Base-by-base conservation (phyloP, 2,329 filamentous ascomycete species). In the Colletotrichum truncatum region DNA sequence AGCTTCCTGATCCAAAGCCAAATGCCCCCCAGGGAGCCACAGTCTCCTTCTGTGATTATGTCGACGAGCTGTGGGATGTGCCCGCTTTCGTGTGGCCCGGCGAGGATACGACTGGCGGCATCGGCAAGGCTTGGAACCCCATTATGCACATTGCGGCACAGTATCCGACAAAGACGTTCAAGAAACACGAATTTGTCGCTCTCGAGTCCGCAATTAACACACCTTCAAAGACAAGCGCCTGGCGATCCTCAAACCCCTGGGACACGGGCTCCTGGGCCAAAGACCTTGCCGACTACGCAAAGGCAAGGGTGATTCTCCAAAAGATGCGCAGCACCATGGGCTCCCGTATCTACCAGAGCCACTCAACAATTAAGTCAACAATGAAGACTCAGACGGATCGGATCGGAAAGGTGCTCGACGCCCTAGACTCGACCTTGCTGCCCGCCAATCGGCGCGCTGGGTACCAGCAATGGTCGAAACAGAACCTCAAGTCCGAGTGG, bases 391-490 rank as follows among this genome's bases (percentile, higher is more conserved):
- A 67, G 45, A 59, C 32, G 55, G 25, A 56, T 4, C 46, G 64
- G 12, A 54, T 67, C 36, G 67, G 60, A 36, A 46, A 32, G 39
- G 34, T 67, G 30, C 64, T 67, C 10, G 30, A 60, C 54, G 26
- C 36, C 28, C 64, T 68, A 39, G 64, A 68, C 51, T 41, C 38
- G 4, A 49, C 36, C 21, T 14, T 68, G 25, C 36, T 68, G 64
- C 64, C 41, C 8, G 36, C 43, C 5, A 64, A 68, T 38, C 34
- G 36, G 38, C 66, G 28, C n/a, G 11, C 16, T 28, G 11, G 23
- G 14, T 25, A 53, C 51, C 4, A 28, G 32, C 12, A 26, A 18
- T 41, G 51, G 51, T 18, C 6, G 34, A 28, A 53, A 34, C 51
- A 53, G 34, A 14, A 53, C 51, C 34, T 53, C 14, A 1, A 53